Evolutionary conservation across 2,329 filamentous ascomycete genomes (phyloP), one percentile per base, ranked within the genome.

Genomic region (Microsporum audouinii): DNA sequence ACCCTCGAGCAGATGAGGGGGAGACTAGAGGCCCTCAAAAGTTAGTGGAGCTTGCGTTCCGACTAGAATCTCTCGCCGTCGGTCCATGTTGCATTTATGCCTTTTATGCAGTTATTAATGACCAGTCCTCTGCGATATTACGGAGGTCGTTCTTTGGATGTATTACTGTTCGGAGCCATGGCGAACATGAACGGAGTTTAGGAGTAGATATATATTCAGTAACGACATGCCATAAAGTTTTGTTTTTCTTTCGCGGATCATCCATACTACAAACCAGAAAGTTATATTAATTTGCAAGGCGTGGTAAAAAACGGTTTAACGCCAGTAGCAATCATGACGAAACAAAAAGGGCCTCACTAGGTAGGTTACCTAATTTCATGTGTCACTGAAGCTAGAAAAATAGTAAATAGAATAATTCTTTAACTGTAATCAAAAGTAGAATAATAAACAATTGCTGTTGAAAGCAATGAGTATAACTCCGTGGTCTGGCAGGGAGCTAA

Each of bases 1-100:
- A 90, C 94, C 78, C 84, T 97, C 77, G 88, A 91, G 68, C 88
- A 95, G 78, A 97, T 97, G 94, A 82, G 92, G 72, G 91, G 91
- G 67, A 82, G 92, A 56, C 75, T 99, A 68, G 90, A 97, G 77
- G 91, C 91, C 39, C 76, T 97, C 71, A 88, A 94, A 82, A 96
- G 91, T 75, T 96, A 74, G 80, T 29, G 12, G 27, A 17, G 23
- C 43, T 29, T 43, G 14, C 10, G 10, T 29, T 8, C 10, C 17
- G 10, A 23, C 45, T 51, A 7, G 12, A 14, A 33, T 31, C 7
- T 12, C 45, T 51, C 12, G 10, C 27, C 23, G 29, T 14, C 12
- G 12, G 17, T 23, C 17, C 17, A 23, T 23, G 31, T 17, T 27
- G 10, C 43, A 5, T 47, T 12, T 7, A 29, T 10, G 17, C 45